Percentiles rank a stretch among this genome's conserved stretches.
These are phyloP conservation scores for Poteriospumella lacustris DNA, from an alignment of 108 stramenopile genomes.

Conservation along the genomic window DNA sequence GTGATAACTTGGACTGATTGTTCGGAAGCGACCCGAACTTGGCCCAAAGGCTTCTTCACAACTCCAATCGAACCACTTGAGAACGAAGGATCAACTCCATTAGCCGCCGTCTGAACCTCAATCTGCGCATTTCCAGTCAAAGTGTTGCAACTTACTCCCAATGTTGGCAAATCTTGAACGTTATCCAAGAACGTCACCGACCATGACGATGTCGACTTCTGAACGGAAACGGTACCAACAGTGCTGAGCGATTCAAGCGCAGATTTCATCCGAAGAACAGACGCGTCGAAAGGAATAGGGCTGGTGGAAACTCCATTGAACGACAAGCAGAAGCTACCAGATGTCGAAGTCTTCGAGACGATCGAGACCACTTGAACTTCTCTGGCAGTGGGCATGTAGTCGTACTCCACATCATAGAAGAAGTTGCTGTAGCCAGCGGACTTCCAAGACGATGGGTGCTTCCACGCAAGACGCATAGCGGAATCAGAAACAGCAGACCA, in stretches of 20 bases:
- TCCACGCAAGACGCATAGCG: conserved; percentile 48
- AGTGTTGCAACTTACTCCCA: conserved; percentile 4
- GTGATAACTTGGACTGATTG: conserved; percentile 6
- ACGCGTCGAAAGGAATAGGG: conserved; percentile 36
- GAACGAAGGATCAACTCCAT: background rate
- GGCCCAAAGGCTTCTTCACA: background rate
- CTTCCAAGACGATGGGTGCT: conserved; percentile 33
- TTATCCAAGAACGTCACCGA: background rate
- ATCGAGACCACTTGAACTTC: conserved; percentile 46
- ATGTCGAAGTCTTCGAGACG: background rate
- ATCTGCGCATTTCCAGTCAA: background rate
- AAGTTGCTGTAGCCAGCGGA: conserved; percentile 34
- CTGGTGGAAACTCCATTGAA: conserved; percentile 31
- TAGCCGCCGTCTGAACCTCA: background rate
- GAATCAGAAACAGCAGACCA: conserved; percentile 36
- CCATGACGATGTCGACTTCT: background rate
- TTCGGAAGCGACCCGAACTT: background rate
- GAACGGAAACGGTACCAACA: conserved; percentile 41
- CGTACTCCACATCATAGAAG: conserved; percentile 50
- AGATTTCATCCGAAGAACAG: conserved; percentile 2
- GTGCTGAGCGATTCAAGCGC: conserved; percentile 33
- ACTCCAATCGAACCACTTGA: conserved; percentile 15
- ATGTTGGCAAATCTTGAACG: background rate
- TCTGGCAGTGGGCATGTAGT: background rate
- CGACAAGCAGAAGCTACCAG: conserved; percentile 43